Conservation (phyloP, 164 flowering plant species). For the Berberis vulgaris region DNA sequence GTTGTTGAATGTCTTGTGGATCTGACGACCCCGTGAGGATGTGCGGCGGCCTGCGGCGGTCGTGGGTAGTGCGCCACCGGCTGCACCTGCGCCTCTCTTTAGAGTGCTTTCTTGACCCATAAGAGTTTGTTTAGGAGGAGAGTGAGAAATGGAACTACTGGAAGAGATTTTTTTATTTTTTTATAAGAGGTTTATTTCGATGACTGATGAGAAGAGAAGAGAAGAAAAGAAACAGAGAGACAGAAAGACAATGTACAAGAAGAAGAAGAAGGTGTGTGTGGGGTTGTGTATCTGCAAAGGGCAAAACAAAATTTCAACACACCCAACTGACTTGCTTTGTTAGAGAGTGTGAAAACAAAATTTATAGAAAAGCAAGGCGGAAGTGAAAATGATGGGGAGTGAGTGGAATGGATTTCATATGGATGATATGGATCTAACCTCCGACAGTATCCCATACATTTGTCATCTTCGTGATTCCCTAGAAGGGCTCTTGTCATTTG, state of each 20-base stretch:
- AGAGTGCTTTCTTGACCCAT: constrained; percentile 50
- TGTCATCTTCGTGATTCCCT: no score
- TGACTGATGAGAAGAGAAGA: not conserved
- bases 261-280: not conserved
- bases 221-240: no score
- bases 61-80: constrained; percentile 19
- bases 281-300: not conserved
- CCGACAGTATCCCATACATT: no score
- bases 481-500: no score
- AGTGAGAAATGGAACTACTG: not conserved
- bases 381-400: no score
- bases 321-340: no score
- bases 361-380: no score
- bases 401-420: no score
- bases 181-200: not conserved
- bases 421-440: no score
- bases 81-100: constrained; percentile 24
- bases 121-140: not conserved
- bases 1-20: constrained; percentile 75
- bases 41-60: constrained; percentile 20
- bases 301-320: no score
- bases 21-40: constrained; percentile 54
- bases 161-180: not conserved
- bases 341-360: no score
- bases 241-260: no score